A percentile compares a stretch with the other conserved stretches of the same genome.
Conservation (phyloP, 108 stramenopile species). For the Thalassiosira profunda region DNA sequence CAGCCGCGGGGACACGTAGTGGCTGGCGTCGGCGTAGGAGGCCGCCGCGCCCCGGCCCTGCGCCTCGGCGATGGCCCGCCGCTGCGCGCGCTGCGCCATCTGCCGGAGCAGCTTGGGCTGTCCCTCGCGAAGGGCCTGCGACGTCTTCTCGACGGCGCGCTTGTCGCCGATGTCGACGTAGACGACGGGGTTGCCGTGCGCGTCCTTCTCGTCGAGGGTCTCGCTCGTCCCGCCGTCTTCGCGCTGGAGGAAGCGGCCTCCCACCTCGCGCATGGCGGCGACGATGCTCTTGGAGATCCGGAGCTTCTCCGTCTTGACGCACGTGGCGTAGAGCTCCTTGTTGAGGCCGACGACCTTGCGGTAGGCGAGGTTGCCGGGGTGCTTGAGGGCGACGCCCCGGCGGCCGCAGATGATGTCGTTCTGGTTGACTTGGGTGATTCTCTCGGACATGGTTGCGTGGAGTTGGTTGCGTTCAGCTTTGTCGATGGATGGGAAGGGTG, state of each 20-base stretch:
- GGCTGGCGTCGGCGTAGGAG: too few species aligned
- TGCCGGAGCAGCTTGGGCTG: constrained; percentile 50
- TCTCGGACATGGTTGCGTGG: too few species aligned
- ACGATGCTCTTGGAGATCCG: constrained; percentile 53
- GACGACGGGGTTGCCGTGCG: constrained; percentile 33
- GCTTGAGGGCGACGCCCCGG: constrained; percentile 49
- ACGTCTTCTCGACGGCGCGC: constrained; percentile 54
- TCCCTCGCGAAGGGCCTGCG: constrained; percentile 55
- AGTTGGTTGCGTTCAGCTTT: too few species aligned
- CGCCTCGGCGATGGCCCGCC: too few species aligned
- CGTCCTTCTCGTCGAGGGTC: constrained; percentile 37
- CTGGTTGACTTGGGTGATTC: constrained; percentile 20
- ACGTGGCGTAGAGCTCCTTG: constrained; percentile 51
- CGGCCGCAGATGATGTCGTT: constrained; percentile 58
- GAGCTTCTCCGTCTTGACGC: constrained; percentile 52
- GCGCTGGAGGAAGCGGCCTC: constrained; percentile 51
- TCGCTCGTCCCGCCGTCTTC: constrained; percentile 41
- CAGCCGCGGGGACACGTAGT: too few species aligned
- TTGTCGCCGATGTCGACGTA: constrained; percentile 58
- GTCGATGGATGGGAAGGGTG: too few species aligned
- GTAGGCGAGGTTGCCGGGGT: constrained; percentile 54
- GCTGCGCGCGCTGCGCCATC: too few species aligned
- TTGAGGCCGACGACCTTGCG: constrained; percentile 51
- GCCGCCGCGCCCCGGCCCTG: too few species aligned
- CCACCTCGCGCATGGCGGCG: constrained; percentile 47